phyloP scores from a whole-genome alignment of 495 filamentous ascomycete species.

The Daldinia bambusicola region DNA sequence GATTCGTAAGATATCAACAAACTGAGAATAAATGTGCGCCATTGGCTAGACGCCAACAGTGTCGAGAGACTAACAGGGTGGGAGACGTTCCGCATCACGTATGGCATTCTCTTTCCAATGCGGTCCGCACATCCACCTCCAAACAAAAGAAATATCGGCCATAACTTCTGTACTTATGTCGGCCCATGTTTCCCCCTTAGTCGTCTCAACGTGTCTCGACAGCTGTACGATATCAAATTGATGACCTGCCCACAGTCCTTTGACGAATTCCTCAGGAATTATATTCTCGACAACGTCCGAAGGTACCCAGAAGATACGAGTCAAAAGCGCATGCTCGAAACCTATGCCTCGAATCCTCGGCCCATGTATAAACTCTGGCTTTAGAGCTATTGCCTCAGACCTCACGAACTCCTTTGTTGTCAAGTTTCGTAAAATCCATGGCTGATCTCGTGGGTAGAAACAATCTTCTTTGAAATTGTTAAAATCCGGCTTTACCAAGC shows the following conservation, averaged over 20 bases:
- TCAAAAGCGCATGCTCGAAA: conserved; percentile 37
- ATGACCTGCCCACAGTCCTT: conserved; percentile 46
- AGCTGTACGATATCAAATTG: conserved; percentile 30
- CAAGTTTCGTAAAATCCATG: conserved; percentile 49
- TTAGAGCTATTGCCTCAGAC: conserved; percentile 41
- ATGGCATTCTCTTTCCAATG: neutral
- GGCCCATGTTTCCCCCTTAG: neutral
- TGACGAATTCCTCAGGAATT: conserved; percentile 4
- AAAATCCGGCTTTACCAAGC: neutral
- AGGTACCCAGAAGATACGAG: conserved; percentile 1
- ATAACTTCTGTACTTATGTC: neutral
- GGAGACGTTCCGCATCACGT: too few relatives aligned
- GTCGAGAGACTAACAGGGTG: too few relatives aligned
- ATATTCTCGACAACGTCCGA: neutral
- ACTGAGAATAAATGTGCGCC: too few relatives aligned
- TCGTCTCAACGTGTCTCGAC: conserved; percentile 20
- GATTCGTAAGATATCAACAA: too few relatives aligned
- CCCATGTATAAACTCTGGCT: conserved; percentile 33
- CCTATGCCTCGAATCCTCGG: conserved; percentile 27
- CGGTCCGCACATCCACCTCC: neutral
- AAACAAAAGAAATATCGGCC: neutral
- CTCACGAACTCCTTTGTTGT: conserved; percentile 47
- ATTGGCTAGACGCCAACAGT: too few relatives aligned
- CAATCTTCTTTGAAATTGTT: neutral
- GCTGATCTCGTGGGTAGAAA: conserved; percentile 41